These are phyloP conservation scores for Pseudonectria buxi DNA, from an alignment of 2,329 filamentous ascomycete genomes.

Conservation along the genomic window DNA sequence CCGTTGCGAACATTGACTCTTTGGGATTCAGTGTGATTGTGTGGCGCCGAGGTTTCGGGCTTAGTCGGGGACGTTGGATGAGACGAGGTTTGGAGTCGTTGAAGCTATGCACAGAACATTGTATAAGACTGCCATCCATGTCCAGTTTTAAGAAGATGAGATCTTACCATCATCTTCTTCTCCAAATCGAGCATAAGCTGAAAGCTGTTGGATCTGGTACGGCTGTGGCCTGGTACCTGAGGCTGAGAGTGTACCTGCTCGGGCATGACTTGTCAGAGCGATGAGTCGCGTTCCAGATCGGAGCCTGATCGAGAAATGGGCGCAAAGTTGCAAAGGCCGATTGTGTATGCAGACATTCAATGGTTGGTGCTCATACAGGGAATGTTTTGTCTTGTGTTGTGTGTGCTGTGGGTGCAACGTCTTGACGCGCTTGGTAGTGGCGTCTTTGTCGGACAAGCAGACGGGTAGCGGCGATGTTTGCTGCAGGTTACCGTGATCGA, in stretches of 20 bases:
- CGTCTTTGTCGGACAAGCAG: neutral
- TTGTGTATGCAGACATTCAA: too few species aligned
- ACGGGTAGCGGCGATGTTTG: conserved; percentile 7
- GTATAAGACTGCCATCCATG: conserved; percentile 1
- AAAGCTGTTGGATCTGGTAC: conserved; percentile 39
- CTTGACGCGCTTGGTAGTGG: too few species aligned
- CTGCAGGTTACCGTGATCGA: conserved; percentile 15
- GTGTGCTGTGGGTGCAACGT: too few species aligned
- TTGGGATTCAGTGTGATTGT: conserved; percentile 7
- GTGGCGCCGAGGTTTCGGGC: conserved; percentile 13
- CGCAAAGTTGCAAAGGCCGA: neutral
- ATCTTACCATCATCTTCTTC: conserved; percentile 49
- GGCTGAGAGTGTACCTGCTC: conserved; percentile 9
- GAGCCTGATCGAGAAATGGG: neutral
- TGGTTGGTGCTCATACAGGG: too few species aligned
- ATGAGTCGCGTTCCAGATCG: neutral
- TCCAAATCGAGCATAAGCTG: conserved; percentile 55
- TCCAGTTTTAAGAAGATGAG: conserved; percentile 1
- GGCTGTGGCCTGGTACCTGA: conserved; percentile 5
- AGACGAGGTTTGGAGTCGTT: conserved; percentile 12
- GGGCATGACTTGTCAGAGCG: conserved; percentile 8
- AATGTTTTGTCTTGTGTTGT: too few species aligned
- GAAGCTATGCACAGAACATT: too few species aligned
- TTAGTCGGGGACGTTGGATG: conserved; percentile 12
- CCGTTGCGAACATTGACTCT: too few species aligned